phyloP scores from a whole-genome alignment of 2,329 filamentous ascomycete species.

The Neobulgaria alba region DNA sequence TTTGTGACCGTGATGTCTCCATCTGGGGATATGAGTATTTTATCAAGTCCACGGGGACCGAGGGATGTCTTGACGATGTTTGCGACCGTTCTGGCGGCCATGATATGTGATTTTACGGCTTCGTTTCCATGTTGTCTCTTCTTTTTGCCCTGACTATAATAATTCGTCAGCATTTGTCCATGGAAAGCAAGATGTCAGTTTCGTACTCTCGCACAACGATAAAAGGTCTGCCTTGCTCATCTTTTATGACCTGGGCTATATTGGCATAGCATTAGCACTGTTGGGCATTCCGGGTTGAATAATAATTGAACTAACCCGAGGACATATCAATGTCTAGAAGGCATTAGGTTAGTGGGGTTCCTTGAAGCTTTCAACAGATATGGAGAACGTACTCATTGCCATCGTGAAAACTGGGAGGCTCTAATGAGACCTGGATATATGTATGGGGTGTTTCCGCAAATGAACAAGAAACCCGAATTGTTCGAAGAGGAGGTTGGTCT shows the following conservation, averaged over 20 bases:
- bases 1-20: slow-evolving; percentile 99
- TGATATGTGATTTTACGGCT: slow-evolving; percentile 95
- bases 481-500: neutral
- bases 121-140: slow-evolving; percentile 94
- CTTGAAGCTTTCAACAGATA: slow-evolving; percentile 19
- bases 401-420: slow-evolving; percentile 33
- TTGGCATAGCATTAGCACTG: slow-evolving; percentile 19
- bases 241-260: slow-evolving; percentile 72
- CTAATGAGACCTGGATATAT: neutral
- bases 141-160: slow-evolving; percentile 82
- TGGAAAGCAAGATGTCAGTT: slow-evolving; percentile 7
- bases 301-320: slow-evolving; percentile 55
- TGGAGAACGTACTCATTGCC: slow-evolving; percentile 47
- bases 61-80: slow-evolving; percentile 97
- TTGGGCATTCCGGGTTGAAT: neutral
- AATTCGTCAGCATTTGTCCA: slow-evolving; percentile 6
- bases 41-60: slow-evolving; percentile 91
- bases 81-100: slow-evolving; percentile 90
- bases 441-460: too few relatives aligned
- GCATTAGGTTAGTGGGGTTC: slow-evolving; percentile 19
- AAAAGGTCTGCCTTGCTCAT: slow-evolving; percentile 94
- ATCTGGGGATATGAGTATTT: slow-evolving; percentile 97
- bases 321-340: slow-evolving; percentile 68
- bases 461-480: neutral
- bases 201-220: slow-evolving; percentile 96